Percentiles rank a stretch among this genome's conserved stretches.
Conservation (phyloP, 2,329 filamentous ascomycete genomes). For the Calonectria pteridis region DNA sequence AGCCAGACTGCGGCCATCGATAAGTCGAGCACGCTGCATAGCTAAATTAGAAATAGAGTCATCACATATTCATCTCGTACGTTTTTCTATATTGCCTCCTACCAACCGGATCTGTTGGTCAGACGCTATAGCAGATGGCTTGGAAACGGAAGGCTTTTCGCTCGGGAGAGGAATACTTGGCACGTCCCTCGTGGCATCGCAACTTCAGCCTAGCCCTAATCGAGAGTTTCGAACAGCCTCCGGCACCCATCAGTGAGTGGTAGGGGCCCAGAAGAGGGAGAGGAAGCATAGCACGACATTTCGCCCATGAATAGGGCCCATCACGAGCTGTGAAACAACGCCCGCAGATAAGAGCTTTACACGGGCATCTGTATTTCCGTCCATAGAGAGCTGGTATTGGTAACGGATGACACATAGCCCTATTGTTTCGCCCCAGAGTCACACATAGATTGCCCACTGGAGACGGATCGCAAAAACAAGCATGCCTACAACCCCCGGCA, state of each 20-base stretch:
- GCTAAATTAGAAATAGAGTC: conserved; percentile 10
- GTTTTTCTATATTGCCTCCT: background rate
- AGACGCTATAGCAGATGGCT: background rate
- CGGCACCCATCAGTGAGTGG: background rate
- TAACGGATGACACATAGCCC: conserved; percentile 12
- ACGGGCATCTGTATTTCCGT: conserved; percentile 2
- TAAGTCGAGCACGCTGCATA: background rate
- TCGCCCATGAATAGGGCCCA: background rate
- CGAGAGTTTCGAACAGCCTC: background rate
- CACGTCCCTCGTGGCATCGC: background rate
- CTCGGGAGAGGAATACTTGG: background rate
- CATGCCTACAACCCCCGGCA: conserved; percentile 10
- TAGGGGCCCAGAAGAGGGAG: background rate
- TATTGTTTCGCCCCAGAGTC: conserved; percentile 15
- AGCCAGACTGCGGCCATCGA: conserved; percentile 18
- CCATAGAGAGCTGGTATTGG: conserved; percentile 1
- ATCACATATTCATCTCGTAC: conserved; percentile 2
- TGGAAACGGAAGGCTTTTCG: background rate
- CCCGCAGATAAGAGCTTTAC: conserved; percentile 16
- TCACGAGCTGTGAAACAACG: conserved; percentile 23
- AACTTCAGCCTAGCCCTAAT: background rate
- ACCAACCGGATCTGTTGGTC: background rate
- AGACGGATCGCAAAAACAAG: conserved; percentile 1
- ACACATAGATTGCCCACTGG: conserved; percentile 16
- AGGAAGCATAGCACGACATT: background rate